These are phyloP conservation scores for Adansonia gregorii DNA, from an alignment of 441 rosid genomes.

Conservation along the genomic window DNA sequence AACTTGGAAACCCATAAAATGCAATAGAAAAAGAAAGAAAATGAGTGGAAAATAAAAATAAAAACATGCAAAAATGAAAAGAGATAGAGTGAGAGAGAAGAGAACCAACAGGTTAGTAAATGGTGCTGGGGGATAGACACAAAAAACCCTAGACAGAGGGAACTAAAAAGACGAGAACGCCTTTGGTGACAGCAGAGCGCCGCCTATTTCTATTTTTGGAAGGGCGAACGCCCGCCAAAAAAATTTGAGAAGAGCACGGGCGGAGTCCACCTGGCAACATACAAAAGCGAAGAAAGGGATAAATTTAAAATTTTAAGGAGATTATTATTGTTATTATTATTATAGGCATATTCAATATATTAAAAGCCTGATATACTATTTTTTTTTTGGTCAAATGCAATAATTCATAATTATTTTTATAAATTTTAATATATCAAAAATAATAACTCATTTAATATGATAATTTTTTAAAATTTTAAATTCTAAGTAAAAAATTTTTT, in stretches of 20 bases:
- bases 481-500: too few relatives aligned
- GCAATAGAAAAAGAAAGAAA: background rate
- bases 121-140: slow-evolving; percentile 22
- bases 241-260: slow-evolving; percentile 27
- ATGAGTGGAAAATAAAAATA: background rate
- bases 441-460: too few relatives aligned
- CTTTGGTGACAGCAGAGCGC: too few relatives aligned
- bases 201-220: background rate
- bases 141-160: slow-evolving; percentile 31
- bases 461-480: too few relatives aligned
- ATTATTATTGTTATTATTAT: too few relatives aligned
- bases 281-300: slow-evolving; percentile 2
- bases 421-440: too few relatives aligned
- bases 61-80: background rate
- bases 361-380: too few relatives aligned
- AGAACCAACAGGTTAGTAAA: background rate
- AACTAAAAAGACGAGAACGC: background rate
- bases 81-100: slow-evolving; percentile 20
- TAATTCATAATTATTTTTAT: too few relatives aligned
- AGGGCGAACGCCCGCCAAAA: slow-evolving; percentile 46
- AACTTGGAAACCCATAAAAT: too few relatives aligned
- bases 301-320: too few relatives aligned
- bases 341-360: too few relatives aligned
- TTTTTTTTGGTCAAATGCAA: too few relatives aligned
- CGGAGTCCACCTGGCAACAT: slow-evolving; percentile 43